Percentiles rank a stretch among this genome's conserved stretches.
phyloP scores from a whole-genome alignment of 2,329 filamentous ascomycete species.

The Trichoderma harzianum region DNA sequence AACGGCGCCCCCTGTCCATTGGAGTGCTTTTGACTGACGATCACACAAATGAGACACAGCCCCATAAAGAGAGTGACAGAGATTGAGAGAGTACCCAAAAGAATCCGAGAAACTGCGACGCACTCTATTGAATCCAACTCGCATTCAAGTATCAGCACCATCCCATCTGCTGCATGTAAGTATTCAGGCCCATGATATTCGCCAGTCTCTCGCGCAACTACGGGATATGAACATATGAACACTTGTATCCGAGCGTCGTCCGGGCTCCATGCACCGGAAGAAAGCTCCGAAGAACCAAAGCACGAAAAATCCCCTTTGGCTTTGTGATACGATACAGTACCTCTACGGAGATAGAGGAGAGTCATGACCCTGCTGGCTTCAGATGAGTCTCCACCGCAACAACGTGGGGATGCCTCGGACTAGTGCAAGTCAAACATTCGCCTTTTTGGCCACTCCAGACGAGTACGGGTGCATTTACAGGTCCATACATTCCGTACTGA shows the following conservation, averaged over 20 bases:
- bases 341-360: neutral
- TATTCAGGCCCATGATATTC: neutral
- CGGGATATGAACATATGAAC: neutral
- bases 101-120: neutral
- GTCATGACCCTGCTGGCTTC: neutral
- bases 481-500: neutral
- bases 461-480: neutral
- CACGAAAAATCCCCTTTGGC: neutral
- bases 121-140: neutral
- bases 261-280: neutral
- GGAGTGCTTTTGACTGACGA: neutral
- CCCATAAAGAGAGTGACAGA: neutral
- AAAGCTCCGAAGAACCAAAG: neutral
- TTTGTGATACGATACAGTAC: neutral
- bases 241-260: neutral
- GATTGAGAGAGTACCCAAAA: neutral
- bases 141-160: neutral
- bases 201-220: neutral
- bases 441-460: neutral
- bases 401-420: neutral
- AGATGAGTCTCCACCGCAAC: neutral
- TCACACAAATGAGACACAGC: neutral
- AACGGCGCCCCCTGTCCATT: neutral
- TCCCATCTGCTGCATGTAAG: neutral
- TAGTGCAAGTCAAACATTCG: neutral